Conservation (phyloP, 139 green algal genomes). For the Tetraselmis striata region DNA sequence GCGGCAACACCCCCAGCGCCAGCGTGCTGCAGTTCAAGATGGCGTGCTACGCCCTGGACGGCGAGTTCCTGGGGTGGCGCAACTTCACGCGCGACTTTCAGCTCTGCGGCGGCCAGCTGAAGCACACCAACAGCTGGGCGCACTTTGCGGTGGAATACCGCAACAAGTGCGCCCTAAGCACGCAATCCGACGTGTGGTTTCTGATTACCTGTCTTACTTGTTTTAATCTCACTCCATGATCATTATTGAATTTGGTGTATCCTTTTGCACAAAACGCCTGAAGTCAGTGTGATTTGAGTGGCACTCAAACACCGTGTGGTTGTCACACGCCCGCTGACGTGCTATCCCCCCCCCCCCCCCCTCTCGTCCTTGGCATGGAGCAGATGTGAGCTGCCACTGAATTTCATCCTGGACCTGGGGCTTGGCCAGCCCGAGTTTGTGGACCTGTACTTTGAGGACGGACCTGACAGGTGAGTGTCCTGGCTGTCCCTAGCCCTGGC, state of each 20-base stretch:
- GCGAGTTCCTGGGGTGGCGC: neutral
- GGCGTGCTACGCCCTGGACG: conserved; percentile 1
- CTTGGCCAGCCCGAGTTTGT: neutral
- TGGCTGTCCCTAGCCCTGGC: no score
- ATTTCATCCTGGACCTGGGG: neutral
- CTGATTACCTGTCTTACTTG: no score
- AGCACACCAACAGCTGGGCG: conserved; percentile 1
- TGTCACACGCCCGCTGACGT: no score
- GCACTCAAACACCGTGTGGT: no score
- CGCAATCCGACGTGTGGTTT: neutral
- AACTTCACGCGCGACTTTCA: neutral
- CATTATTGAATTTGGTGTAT: no score
- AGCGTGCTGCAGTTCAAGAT: neutral
- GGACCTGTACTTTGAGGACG: conserved; percentile 3
- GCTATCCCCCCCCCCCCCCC: no score
- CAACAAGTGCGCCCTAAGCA: conserved; percentile 2
- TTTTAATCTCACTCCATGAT: no score
- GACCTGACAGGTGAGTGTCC: neutral
- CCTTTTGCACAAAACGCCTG: no score
- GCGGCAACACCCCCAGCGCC: neutral
- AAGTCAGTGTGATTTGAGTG: no score
- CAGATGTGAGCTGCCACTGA: neutral
- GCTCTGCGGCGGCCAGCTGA: conserved; percentile 6
- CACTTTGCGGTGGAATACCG: conserved; percentile 1
- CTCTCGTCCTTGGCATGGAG: neutral